Evolutionary conservation across 106 monocot species (phyloP).

Genomic region (Acanthochlamys bracteata): DNA sequence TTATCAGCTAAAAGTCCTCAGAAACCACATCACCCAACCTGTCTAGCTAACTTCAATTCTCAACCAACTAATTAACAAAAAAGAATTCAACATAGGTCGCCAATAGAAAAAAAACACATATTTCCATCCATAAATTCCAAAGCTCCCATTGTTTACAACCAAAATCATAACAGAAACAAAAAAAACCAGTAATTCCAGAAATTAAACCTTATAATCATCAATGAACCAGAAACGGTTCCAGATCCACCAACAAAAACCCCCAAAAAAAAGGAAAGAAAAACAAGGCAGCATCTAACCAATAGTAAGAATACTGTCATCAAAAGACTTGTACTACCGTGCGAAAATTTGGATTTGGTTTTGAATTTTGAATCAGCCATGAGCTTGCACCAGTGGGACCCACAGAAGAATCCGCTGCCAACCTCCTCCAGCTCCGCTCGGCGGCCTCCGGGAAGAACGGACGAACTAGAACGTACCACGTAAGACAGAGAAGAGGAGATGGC

Average conservation of each 20-base stretch:
- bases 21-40: too few species aligned
- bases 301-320: background rate
- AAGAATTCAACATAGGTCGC: too few species aligned
- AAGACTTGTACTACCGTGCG: background rate
- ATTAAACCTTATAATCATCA: too few species aligned
- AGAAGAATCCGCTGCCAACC: constrained; percentile 20
- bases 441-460: background rate
- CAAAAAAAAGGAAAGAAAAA: constrained; percentile 1
- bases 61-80: too few species aligned
- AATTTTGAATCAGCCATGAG: constrained; percentile 19
- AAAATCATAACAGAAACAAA: too few species aligned
- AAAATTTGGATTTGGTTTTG: background rate
- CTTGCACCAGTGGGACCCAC: constrained; percentile 28
- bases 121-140: too few species aligned
- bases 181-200: too few species aligned
- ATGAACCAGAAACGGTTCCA: too few species aligned
- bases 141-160: too few species aligned
- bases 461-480: background rate
- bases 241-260: background rate
- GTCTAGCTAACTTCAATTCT: too few species aligned
- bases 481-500: background rate
- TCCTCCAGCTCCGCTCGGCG: constrained; percentile 24
- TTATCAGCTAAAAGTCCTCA: too few species aligned
- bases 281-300: background rate
- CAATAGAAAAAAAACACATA: too few species aligned